A percentile compares a stretch with the other conserved stretches of the same genome.
phyloP scores from a whole-genome alignment of 768 basidiomycete genomes.

The Boletus rubescentipes region DNA sequence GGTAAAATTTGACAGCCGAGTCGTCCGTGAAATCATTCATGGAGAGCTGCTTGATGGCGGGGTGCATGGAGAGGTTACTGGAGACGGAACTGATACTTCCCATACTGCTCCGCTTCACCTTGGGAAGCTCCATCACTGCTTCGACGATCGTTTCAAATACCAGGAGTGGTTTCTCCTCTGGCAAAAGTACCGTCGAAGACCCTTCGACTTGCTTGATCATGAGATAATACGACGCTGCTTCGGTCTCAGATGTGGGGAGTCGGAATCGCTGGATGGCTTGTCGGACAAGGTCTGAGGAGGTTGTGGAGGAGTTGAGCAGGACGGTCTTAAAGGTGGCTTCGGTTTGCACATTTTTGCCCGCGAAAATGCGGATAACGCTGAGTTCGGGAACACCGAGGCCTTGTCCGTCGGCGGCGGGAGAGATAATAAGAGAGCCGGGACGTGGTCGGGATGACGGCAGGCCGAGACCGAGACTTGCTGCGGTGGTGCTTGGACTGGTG shows the following conservation, averaged over 20 bases:
- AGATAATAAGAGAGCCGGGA: constrained; percentile 76
- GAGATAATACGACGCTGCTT: constrained; percentile 70
- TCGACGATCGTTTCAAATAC: constrained; percentile 87
- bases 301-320: constrained; percentile 83
- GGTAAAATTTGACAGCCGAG: constrained; percentile 93
- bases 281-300: constrained; percentile 76
- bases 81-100: constrained; percentile 93
- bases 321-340: constrained; percentile 99
- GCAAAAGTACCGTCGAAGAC: constrained; percentile 68
- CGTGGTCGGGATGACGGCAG: constrained; percentile 58
- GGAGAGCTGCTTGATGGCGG: constrained; percentile 88
- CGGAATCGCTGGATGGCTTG: constrained; percentile 96
- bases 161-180: constrained; percentile 78
- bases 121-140: constrained; percentile 76
- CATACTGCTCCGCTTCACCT: constrained; percentile 90
- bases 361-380: constrained; percentile 95
- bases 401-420: constrained; percentile 59
- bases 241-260: constrained; percentile 57
- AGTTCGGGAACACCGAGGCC: constrained; percentile 72
- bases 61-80: constrained; percentile 91
- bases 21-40: constrained; percentile 99
- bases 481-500: constrained; percentile 37
- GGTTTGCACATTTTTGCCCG: constrained; percentile 84
- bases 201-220: constrained; percentile 94
- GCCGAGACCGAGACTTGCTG: constrained; percentile 46